phyloP scores from a whole-genome alignment of 306 rosid species.

The Lotus japonicus region DNA sequence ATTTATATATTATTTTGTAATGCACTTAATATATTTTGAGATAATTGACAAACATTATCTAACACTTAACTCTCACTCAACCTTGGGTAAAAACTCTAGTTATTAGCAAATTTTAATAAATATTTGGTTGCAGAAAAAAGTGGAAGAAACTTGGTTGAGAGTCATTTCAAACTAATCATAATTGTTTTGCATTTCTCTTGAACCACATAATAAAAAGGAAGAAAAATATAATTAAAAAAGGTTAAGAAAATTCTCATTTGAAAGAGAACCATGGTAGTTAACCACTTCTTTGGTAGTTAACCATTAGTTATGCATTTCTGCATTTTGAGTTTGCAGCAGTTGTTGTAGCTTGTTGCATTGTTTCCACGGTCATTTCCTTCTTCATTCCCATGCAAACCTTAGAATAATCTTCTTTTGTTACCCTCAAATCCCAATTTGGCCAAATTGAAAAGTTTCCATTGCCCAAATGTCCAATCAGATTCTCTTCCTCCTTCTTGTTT shows the following conservation, averaged over 20 bases:
- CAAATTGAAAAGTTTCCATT: background rate
- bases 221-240: background rate
- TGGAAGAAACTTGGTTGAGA: no score
- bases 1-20: no score
- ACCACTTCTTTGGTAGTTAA: slow-evolving; percentile 1
- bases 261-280: background rate
- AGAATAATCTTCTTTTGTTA: background rate
- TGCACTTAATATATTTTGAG: no score
- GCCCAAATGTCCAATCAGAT: slow-evolving; percentile 23
- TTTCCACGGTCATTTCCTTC: background rate
- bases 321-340: background rate
- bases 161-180: no score
- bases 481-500: slow-evolving; percentile 6
- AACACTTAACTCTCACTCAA: no score
- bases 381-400: background rate
- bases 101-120: no score
- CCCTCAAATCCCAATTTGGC: background rate
- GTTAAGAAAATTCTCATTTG: background rate
- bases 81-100: no score
- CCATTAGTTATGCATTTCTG: background rate
- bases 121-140: no score
- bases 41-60: no score
- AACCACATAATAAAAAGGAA: no score
- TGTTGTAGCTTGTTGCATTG: background rate
- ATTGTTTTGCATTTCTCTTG: no score